Base-by-base conservation (phyloP, 768 basidiomycete genomes). In the Psilocybe tampanensis region DNA sequence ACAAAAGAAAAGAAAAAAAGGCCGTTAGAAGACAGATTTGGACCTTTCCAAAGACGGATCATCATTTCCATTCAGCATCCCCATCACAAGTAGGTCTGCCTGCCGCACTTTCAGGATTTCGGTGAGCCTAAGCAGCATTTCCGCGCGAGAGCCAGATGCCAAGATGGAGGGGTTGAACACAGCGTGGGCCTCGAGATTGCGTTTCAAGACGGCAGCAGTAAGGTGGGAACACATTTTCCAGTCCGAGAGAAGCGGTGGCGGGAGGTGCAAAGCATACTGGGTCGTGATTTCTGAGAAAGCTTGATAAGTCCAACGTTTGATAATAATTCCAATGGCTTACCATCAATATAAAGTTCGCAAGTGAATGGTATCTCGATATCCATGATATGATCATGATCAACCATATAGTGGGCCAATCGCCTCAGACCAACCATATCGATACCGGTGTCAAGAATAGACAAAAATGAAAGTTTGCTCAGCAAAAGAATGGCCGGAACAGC, bases 391-490 rank as follows among this genome's bases (percentile, higher is more conserved):
- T 70, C 65, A 22, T 77, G 75, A 33, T 68, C 60, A 51, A 68
- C 56, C 42, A 81, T 72, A 8, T 61, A 60, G 11, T 63, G 60
- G 0, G 80, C 80, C 22, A 88, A 70, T 9, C 74, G 76, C 24
- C 87, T 81, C 24, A 89, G 68, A 2, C 88, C 88, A 2, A 68
- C 65, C 80, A 89, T 88, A 26, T 73, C 71, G 55, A 89, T 74
- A 18, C 72, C 62, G 2, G 87, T 89, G 44, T 76, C 84, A 13
- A 78, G 64, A 36, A 88, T 74, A 3, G 80, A 80, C 22, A 89
- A 74, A 57, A 76, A 80, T 1, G 68, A 66, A 6, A 89, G 74
- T 50, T 74, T 79, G 8, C 65, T 66, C 29, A 88, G 73, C 18
- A 82, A 54, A 6, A 80, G 59, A 45, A 89, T 67, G 43, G 84